Evolutionary conservation across 176 grass and related monocot genomes (phyloP).

Genomic region (Triticum urartu): DNA sequence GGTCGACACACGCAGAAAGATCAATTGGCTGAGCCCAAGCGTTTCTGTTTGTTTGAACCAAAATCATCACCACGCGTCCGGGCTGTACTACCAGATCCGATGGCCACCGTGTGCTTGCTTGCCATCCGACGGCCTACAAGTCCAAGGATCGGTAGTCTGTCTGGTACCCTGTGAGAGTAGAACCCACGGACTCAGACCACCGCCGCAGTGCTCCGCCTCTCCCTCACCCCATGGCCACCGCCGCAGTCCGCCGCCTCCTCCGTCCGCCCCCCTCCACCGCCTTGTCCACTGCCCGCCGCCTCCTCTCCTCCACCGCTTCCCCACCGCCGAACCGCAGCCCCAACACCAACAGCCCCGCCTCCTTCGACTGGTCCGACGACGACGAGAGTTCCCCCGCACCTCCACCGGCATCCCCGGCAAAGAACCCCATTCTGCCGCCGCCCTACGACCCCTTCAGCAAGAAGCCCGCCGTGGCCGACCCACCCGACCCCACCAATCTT

Average conservation of each 20-base stretch:
- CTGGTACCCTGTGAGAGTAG: no score
- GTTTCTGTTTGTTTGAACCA: no score
- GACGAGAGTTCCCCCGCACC: conserved; percentile 10
- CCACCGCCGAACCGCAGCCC: conserved; percentile 19
- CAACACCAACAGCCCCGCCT: conserved; percentile 65
- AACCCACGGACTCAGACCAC: neutral
- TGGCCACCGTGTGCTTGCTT: no score
- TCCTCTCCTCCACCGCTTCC: conserved; percentile 19
- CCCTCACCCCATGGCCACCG: conserved; percentile 2
- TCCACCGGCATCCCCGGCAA: no score
- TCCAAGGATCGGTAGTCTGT: no score
- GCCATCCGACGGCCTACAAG: no score
- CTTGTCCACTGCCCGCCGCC: neutral
- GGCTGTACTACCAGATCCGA: no score
- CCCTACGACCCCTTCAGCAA: conserved; percentile 86
- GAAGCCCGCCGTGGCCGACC: conserved; percentile 43
- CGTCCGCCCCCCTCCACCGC: neutral
- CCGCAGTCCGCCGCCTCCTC: neutral
- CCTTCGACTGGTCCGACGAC: conserved; percentile 85
- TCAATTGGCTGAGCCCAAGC: no score
- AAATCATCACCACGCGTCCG: no score
- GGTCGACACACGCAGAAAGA: no score
- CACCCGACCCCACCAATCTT: conserved; percentile 66
- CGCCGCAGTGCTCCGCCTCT: neutral
- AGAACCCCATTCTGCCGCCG: conserved; percentile 44